Evolutionary conservation across 768 basidiomycete species (phyloP), one percentile per base, ranked within the genome.

Genomic region (Lactifluus piperatus): DNA sequence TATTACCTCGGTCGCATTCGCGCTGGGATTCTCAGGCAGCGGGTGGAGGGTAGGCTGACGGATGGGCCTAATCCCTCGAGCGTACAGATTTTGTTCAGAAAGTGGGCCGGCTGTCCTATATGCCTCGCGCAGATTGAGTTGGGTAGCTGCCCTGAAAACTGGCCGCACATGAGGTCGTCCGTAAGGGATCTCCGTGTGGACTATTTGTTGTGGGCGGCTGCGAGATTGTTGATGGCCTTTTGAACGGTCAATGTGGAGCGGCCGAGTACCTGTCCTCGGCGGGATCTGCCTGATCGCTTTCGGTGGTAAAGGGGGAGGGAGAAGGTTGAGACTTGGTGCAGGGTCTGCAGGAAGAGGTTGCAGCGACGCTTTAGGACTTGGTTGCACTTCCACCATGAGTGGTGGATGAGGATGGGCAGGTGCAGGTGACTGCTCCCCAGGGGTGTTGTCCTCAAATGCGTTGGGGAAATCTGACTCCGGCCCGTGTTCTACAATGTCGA

Each of bases 161-260:
- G 49, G 8, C 34, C 45, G 49, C 18, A 34, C 3, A n/a, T 44
- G 2, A 14, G 41, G 58, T 18, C 6, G 48, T 20, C 4, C 24
- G 20, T 50, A 18, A 14, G 14, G 48, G 6, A 13, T 41, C 7
- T 50, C 32, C 2, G 20, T 11, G 20, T 20, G 41, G 9, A 41
- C 20, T 22, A 41, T 2, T 26, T n/a, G 43, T 22, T 51, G 49
- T 22, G 30, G 29, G 13, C 29, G 10, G 36, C 7, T 26, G n/a
- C 44, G 43, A 27, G 8, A 16, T 26, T 32, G 48, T 27, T 30
- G 36, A 34, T 8, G 44, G 44, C 46, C 51, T 49, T 34, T 56
- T n/a, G 50, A 46, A 56, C 50, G 60, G 13, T 56, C 27, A 16
- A 61, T 61, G 14, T 29, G 50, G 14, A 61, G 49, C 6, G 54